These are phyloP conservation scores for Triadica sebifera DNA, from an alignment of 345 rosid species.

Conservation along the genomic window DNA sequence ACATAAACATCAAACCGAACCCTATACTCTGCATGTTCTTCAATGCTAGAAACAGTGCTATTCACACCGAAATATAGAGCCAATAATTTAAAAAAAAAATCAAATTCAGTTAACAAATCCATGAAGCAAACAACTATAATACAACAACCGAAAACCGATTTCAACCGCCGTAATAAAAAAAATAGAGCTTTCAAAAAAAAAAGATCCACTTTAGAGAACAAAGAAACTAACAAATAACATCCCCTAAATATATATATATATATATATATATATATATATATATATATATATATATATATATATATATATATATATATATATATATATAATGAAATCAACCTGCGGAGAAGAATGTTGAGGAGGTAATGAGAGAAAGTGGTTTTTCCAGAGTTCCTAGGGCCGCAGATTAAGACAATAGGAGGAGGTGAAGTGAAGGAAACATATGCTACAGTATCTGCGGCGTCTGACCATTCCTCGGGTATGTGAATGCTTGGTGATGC, in stretches of 20 bases:
- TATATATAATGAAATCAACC: too few relatives aligned
- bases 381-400: slow-evolving; percentile 82
- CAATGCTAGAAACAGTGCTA: not conserved
- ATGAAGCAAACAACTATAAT: slow-evolving; percentile 10
- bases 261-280: too few relatives aligned
- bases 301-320: too few relatives aligned
- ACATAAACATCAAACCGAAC: slow-evolving; percentile 3
- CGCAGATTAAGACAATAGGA: slow-evolving; percentile 60
- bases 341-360: slow-evolving; percentile 68
- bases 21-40: not conserved
- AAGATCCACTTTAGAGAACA: not conserved
- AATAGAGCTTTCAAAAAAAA: not conserved
- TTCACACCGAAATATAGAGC: not conserved
- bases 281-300: too few relatives aligned
- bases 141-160: not conserved
- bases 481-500: slow-evolving; percentile 44
- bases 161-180: not conserved
- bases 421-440: slow-evolving; percentile 47
- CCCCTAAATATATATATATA: too few relatives aligned
- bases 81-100: not conserved
- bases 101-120: slow-evolving; percentile 3
- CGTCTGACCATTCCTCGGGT: slow-evolving; percentile 72
- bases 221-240: not conserved
- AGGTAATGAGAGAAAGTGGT: slow-evolving; percentile 85
- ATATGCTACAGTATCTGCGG: slow-evolving; percentile 51